Conservation (phyloP, 1,284 basidiomycete species). For the Cystobasidium sp. region DNA sequence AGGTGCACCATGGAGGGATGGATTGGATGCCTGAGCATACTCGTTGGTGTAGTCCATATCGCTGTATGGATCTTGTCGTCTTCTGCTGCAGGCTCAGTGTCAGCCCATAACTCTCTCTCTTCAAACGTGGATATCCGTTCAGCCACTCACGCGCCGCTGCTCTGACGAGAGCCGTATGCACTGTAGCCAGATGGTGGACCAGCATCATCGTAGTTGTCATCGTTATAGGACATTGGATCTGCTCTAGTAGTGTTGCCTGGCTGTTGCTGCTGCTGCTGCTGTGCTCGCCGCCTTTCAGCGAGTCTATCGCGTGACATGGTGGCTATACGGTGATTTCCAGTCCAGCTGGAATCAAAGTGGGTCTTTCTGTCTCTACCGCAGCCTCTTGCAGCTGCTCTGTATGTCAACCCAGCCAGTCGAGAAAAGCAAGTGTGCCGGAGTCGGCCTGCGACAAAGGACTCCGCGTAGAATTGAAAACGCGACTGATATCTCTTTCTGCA, state of each 20-base stretch:
- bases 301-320: conserved; percentile 25
- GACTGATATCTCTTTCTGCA: too few species aligned
- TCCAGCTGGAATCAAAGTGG: neutral
- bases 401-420: too few species aligned
- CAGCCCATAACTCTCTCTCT: too few species aligned
- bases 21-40: neutral
- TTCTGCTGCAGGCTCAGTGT: too few species aligned
- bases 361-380: neutral
- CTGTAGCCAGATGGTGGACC: neutral
- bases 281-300: conserved; percentile 4
- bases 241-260: neutral
- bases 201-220: neutral
- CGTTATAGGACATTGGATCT: too few species aligned
- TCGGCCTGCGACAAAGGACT: too few species aligned
- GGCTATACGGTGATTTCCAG: neutral
- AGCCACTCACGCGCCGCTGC: conserved; percentile 5
- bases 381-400: neutral
- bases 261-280: conserved; percentile 15
- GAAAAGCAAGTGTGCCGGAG: too few species aligned
- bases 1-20: conserved; percentile 9
- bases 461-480: too few species aligned
- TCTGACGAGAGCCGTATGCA: neutral
- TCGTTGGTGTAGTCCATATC: conserved; percentile 4
- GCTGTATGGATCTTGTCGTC: neutral
- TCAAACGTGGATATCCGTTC: neutral